Evolutionary conservation across 331 rosid genomes (phyloP).

Genomic region (Phaseolus coccineus): DNA sequence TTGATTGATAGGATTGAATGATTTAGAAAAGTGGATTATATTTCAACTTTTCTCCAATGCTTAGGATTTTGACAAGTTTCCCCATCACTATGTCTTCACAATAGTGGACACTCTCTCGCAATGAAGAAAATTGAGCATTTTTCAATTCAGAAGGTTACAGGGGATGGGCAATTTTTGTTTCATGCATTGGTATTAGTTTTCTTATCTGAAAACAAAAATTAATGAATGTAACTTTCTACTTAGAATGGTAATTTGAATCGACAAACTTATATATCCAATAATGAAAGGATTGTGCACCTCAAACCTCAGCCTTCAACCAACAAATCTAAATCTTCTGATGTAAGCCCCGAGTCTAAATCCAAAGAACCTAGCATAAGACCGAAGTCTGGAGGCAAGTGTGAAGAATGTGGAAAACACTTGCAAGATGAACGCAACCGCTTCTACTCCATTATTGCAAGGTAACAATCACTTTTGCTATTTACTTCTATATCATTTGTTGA

Average conservation of each 20-base stretch:
- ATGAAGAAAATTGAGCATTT: conserved; percentile 71
- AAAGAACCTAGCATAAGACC: conserved; percentile 69
- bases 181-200: conserved; percentile 77
- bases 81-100: conserved; percentile 26
- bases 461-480: conserved; percentile 18
- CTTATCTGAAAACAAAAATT: not conserved
- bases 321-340: conserved; percentile 47
- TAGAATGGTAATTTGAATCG: conserved; percentile 35
- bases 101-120: conserved; percentile 66
- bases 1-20: conserved; percentile 27
- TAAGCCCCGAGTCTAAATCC: conserved; percentile 49
- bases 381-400: conserved; percentile 79
- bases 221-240: conserved; percentile 10
- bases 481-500: not conserved
- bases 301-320: conserved; percentile 69
- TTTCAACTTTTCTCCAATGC: conserved; percentile 11
- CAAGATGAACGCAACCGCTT: conserved; percentile 84
- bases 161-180: conserved; percentile 90
- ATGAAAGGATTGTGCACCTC: conserved; percentile 89
- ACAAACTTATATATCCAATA: conserved; percentile 90
- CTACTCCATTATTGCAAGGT: conserved; percentile 97
- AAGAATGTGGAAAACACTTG: conserved; percentile 82
- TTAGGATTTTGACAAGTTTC: conserved; percentile 26
- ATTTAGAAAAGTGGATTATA: not conserved
- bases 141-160: conserved; percentile 79